Conservation (phyloP, 2,329 filamentous ascomycete genomes). For the Ophioceras dolichostomum region DNA sequence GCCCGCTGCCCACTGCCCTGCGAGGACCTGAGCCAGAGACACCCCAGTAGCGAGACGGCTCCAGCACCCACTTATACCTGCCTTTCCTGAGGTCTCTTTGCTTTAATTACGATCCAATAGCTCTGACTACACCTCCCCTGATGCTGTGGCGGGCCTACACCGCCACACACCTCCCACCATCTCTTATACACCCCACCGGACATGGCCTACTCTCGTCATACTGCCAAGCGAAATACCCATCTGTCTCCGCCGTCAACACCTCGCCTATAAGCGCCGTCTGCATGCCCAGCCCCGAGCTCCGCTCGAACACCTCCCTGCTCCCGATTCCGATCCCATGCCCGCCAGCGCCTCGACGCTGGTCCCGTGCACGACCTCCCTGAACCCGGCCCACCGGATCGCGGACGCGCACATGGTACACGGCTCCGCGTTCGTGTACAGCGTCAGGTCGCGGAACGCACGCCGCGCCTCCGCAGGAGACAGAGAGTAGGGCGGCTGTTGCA, state of each 20-base stretch:
- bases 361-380: slow-evolving; percentile 42
- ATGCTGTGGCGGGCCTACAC: too few species aligned
- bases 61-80: too few species aligned
- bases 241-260: slow-evolving; percentile 38
- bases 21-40: too few species aligned
- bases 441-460: slow-evolving; percentile 31
- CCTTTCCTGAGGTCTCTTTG: too few species aligned
- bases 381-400: slow-evolving; percentile 42
- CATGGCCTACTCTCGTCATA: slow-evolving; percentile 9
- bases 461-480: slow-evolving; percentile 25
- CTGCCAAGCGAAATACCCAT: slow-evolving; percentile 42
- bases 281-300: slow-evolving; percentile 22
- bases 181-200: neutral
- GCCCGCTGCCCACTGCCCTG: too few species aligned
- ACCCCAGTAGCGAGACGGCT: too few species aligned
- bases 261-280: slow-evolving; percentile 26
- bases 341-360: slow-evolving; percentile 32
- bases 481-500: slow-evolving; percentile 32
- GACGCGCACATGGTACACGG: slow-evolving; percentile 46
- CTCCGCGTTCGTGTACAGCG: slow-evolving; percentile 44
- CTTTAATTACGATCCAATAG: too few species aligned
- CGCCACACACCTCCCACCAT: too few species aligned
- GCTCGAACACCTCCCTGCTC: slow-evolving; percentile 31
- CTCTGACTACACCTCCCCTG: too few species aligned
- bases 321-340: slow-evolving; percentile 32